A percentile compares a stretch with the other conserved stretches of the same genome.
phyloP scores from a whole-genome alignment of 441 rosid species.

The Pelargonium cotyledonis region DNA sequence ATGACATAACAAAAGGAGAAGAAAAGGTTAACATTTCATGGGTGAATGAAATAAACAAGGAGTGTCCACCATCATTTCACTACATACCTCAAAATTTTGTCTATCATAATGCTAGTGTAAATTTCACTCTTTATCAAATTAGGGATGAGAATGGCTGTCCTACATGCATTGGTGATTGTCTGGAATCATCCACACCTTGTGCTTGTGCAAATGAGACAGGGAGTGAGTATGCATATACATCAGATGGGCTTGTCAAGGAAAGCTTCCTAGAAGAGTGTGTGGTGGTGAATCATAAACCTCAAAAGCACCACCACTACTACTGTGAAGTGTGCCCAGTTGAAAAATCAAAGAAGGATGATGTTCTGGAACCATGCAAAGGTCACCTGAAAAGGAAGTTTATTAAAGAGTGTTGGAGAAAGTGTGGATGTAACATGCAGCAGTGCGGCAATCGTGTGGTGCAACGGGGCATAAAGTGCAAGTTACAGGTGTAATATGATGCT shows the following conservation, averaged over 20 bases:
- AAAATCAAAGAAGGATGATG: constrained; percentile 46
- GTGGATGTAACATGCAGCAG: constrained; percentile 58
- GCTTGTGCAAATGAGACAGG: constrained; percentile 46
- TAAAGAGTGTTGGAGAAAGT: constrained; percentile 86
- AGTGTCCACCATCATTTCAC: constrained; percentile 49
- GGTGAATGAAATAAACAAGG: constrained; percentile 58
- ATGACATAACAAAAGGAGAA: constrained; percentile 67
- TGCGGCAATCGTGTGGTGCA: constrained; percentile 94
- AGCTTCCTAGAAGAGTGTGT: constrained; percentile 62
- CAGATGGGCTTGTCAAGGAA: constrained; percentile 48
- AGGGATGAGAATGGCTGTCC: constrained; percentile 54
- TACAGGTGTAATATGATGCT: constrained; percentile 48
- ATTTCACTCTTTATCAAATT: constrained; percentile 54
- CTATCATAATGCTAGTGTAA: constrained; percentile 52
- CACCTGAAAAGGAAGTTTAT: constrained; percentile 67
- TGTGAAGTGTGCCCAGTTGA: constrained; percentile 74
- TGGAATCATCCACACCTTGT: constrained; percentile 46
- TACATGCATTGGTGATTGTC: constrained; percentile 60
- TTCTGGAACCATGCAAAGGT: constrained; percentile 72
- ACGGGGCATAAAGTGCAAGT: constrained; percentile 62
- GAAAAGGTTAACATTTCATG: constrained; percentile 65
- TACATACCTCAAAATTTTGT: constrained; percentile 55
- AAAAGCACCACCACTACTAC: constrained; percentile 35
- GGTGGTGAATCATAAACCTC: constrained; percentile 50
- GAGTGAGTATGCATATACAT: constrained; percentile 46